Base-by-base conservation (phyloP, 1,284 basidiomycete genomes). In the Pholiota adiposa region DNA sequence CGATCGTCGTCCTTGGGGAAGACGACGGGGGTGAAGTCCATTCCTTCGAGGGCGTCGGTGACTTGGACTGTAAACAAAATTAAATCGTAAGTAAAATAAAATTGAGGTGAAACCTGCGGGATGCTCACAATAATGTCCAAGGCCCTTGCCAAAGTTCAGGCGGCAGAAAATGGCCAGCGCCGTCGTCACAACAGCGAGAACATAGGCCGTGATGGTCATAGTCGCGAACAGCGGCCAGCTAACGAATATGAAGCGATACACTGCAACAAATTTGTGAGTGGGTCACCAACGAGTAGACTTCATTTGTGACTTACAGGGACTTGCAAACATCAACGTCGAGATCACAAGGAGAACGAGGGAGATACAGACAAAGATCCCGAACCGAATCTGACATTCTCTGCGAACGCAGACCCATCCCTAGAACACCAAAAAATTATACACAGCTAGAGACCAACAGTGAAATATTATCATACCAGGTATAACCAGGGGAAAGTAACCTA, bases 341-440 rank as follows among this genome's bases (percentile, higher is more conserved):
- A 81, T 69, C n/a, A 64, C 63, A 25, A 82, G 54, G 19, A 83
- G 67, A 33, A 79, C 52, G 0, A 76, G 36, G n/a, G 79, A 80
- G 38, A 83, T 69, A n/a, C 66, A 54, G 44, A 74, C 69, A 63
- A 85, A 85, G 3, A 75, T 64, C 7, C 73, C 59, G 67, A 83
- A 84, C 36, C 74, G 69, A 36, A 63, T 64, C 29, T 77, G 74
- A 51, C 72, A 73, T 64, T 86, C 85, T 31, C 69, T 72, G 18
- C 83, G 76, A 36, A 84, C 74, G 54, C 77, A 81, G 34, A 74
- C 65, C 81, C 80, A 82, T 2, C 85, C 84, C 82, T 84, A 53
- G 4, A 61, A n/a, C 14, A 12, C 11, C 54, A 38, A 36, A 44
- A 16, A 21, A 43, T 11, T 54, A 38, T 40, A 36, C 11, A 9